These are phyloP conservation scores for Luvunga scandens DNA, from an alignment of 345 rosid genomes.

Conservation along the genomic window DNA sequence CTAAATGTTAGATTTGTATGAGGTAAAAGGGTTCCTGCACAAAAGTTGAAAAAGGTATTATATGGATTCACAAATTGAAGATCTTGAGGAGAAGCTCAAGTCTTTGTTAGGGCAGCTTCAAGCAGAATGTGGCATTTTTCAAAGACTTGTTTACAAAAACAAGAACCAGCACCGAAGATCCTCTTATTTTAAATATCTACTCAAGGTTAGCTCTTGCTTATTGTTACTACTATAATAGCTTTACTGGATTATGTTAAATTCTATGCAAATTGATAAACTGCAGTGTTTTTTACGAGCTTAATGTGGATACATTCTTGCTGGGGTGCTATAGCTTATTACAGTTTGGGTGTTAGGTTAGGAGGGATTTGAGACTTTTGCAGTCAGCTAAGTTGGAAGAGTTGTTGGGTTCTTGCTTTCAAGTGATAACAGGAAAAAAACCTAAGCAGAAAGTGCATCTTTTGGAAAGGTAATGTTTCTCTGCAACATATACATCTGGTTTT, in stretches of 20 bases:
- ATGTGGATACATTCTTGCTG: not conserved
- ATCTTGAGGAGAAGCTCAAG: conserved; percentile 54
- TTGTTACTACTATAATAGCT: not conserved
- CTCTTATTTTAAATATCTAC: conserved; percentile 79
- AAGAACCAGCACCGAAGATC: conserved; percentile 92
- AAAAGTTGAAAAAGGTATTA: not conserved
- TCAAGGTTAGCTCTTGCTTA: conserved; percentile 49
- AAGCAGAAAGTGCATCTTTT: conserved; percentile 69
- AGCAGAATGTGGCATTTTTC: conserved; percentile 57
- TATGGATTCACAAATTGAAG: conserved; percentile 35
- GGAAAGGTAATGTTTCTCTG: conserved; percentile 53
- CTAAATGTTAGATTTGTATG: not conserved
- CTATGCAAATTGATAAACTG: too few relatives aligned
- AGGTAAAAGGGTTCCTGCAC: not conserved
- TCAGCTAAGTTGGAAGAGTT: conserved; percentile 62
- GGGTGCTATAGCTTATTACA: not conserved
- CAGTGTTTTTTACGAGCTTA: not conserved
- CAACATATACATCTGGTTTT: not conserved
- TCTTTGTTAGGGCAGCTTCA: conserved; percentile 51
- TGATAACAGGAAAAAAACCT: conserved; percentile 55
- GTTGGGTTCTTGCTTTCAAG: conserved; percentile 63
- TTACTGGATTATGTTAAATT: not conserved
- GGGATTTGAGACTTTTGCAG: conserved; percentile 76
- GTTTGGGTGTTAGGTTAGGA: conserved; percentile 60
- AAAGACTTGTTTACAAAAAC: conserved; percentile 82